phyloP scores from a whole-genome alignment of 768 basidiomycete genomes.

The Tremella mesenterica region DNA sequence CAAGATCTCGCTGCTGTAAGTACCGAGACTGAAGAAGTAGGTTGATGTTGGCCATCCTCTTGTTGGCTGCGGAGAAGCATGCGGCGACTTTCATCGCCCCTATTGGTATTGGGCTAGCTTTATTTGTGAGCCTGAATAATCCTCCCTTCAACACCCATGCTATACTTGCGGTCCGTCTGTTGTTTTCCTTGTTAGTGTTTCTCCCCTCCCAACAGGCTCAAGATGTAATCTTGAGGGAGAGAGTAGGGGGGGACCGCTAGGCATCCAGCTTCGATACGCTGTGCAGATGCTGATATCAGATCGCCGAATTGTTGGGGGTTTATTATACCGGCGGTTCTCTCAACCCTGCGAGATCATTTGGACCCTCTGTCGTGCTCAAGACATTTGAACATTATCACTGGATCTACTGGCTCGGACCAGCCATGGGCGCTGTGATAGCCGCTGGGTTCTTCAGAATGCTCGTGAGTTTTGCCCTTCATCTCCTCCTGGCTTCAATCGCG shows the following conservation, averaged over 20 bases:
- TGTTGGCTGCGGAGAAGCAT: conserved; percentile 44
- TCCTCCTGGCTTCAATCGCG: too few species aligned
- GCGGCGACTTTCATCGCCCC: conserved; percentile 48
- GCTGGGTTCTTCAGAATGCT: conserved; percentile 44
- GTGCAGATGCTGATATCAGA: background rate
- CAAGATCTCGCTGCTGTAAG: background rate
- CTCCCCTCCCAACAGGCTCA: too few species aligned
- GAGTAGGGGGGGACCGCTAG: too few species aligned
- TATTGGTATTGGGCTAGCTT: conserved; percentile 46
- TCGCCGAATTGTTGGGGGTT: conserved; percentile 40
- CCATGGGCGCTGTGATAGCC: conserved; percentile 37
- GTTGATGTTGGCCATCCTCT: conserved; percentile 31
- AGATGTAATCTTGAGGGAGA: too few species aligned
- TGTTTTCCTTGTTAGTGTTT: too few species aligned
- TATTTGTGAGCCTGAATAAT: conserved; percentile 33
- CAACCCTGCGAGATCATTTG: conserved; percentile 41
- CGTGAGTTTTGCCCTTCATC: conserved; percentile 16
- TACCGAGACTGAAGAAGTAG: conserved; percentile 5
- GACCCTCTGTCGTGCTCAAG: conserved; percentile 35
- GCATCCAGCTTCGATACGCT: background rate
- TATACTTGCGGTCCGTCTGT: too few species aligned
- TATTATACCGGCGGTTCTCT: conserved; percentile 45
- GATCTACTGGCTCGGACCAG: conserved; percentile 43
- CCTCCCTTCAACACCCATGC: too few species aligned
- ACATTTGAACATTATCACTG: conserved; percentile 37